Conservation (phyloP, 805 yeast species). For the Metschnikowia santaceciliae region DNA sequence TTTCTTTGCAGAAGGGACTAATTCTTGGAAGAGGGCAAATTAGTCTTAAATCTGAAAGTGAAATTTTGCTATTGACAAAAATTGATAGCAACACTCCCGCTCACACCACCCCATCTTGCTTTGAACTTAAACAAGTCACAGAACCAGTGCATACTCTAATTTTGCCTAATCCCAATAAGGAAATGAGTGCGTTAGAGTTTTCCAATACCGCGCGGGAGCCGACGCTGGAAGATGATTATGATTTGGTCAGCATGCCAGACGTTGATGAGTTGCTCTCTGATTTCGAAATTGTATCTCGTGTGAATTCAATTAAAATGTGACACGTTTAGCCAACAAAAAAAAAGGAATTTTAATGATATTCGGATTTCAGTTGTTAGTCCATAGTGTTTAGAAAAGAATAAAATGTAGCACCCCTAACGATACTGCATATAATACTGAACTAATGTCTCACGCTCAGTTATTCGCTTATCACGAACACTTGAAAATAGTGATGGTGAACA, state of each 20-base stretch:
- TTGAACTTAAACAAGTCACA: background rate
- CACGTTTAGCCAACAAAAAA: background rate
- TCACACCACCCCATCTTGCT: background rate
- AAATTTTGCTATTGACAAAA: background rate
- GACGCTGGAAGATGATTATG: slow-evolving; percentile 27
- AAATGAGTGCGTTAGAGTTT: background rate
- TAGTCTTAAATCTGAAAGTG: background rate
- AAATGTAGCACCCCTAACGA: background rate
- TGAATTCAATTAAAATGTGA: slow-evolving; percentile 2
- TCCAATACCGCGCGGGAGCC: background rate
- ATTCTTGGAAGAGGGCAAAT: background rate
- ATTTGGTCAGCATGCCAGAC: slow-evolving; percentile 30
- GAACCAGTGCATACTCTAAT: background rate
- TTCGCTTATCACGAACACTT: background rate
- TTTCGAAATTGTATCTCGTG: slow-evolving; percentile 34
- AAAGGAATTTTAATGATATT: background rate
- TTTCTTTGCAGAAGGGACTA: slow-evolving; percentile 22
- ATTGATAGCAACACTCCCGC: background rate
- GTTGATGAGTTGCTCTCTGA: slow-evolving; percentile 30
- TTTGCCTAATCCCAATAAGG: background rate
- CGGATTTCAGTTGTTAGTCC: background rate
- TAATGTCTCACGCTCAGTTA: background rate
- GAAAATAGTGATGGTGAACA: slow-evolving; percentile 13
- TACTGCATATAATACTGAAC: background rate
- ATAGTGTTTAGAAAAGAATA: background rate